phyloP scores from a whole-genome alignment of 148 eudicot species.

The Rheum nobile region DNA sequence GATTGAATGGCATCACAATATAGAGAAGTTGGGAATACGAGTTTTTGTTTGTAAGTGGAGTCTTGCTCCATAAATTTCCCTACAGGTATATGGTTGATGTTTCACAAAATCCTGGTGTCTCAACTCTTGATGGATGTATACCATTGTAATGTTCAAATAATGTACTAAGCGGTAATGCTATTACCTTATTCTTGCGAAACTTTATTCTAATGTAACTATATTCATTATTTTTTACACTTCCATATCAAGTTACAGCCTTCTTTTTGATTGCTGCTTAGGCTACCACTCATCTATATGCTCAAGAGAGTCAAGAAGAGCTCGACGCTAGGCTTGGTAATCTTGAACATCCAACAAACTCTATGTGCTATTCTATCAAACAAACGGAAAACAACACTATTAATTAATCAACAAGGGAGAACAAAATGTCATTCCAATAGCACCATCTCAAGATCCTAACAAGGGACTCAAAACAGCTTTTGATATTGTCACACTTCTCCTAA shows the following conservation, averaged over 20 bases:
- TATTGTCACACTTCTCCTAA: background rate
- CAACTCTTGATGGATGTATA: background rate
- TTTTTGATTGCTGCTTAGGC: background rate
- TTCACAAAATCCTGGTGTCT: background rate
- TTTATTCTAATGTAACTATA: background rate
- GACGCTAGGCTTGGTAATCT: background rate
- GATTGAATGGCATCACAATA: background rate
- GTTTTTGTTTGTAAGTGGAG: background rate
- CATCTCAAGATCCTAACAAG: background rate
- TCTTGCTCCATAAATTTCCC: background rate
- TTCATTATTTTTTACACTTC: too few relatives aligned
- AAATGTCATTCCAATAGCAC: background rate
- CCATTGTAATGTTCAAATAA: background rate
- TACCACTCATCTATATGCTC: too few relatives aligned
- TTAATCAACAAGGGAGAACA: background rate
- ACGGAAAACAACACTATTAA: background rate
- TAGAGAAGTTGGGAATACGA: background rate
- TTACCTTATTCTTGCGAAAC: background rate
- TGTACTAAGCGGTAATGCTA: background rate
- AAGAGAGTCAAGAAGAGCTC: too few relatives aligned
- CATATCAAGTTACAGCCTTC: background rate
- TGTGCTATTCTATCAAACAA: background rate
- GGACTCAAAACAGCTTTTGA: background rate
- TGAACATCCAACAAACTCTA: background rate
- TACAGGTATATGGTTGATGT: background rate